Evolutionary conservation across 495 filamentous ascomycete species (phyloP).

Genomic region (Aspergillus cristatus): DNA sequence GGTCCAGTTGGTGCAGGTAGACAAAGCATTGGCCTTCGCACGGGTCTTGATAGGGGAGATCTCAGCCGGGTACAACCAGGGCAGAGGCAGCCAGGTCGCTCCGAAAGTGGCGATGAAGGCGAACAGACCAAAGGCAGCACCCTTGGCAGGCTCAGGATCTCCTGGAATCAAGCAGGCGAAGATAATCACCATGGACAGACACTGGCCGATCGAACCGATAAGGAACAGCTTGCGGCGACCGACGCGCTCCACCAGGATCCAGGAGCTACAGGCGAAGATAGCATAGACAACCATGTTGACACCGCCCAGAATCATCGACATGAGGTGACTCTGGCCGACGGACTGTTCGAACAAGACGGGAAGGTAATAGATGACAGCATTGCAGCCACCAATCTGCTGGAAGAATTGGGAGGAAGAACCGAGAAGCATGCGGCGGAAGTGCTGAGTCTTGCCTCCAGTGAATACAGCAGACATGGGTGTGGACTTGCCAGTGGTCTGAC

Average conservation of each 20-base stretch:
- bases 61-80: conserved; percentile 51
- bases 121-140: conserved; percentile 60
- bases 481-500: too few species aligned
- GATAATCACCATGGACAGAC: conserved; percentile 54
- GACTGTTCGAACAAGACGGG: conserved; percentile 57
- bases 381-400: conserved; percentile 60
- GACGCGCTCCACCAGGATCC: conserved; percentile 64
- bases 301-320: conserved; percentile 60
- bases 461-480: conserved; percentile 14
- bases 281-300: conserved; percentile 71
- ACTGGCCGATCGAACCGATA: conserved; percentile 53
- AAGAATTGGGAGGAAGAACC: conserved; percentile 42
- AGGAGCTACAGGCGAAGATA: conserved; percentile 56
- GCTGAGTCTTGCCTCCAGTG: conserved; percentile 20
- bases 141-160: conserved; percentile 43
- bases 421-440: conserved; percentile 23
- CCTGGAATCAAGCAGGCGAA: conserved; percentile 56
- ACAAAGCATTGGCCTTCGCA: conserved; percentile 57
- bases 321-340: conserved; percentile 44
- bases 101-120: conserved; percentile 62
- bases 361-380: conserved; percentile 71
- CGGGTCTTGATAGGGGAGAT: conserved; percentile 60
- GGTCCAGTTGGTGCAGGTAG: conserved; percentile 61
- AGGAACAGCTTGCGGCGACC: conserved; percentile 59
- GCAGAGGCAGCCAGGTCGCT: conserved; percentile 49